Conservation (phyloP, 2,329 filamentous ascomycete genomes). For the Penicillium vulpinum region DNA sequence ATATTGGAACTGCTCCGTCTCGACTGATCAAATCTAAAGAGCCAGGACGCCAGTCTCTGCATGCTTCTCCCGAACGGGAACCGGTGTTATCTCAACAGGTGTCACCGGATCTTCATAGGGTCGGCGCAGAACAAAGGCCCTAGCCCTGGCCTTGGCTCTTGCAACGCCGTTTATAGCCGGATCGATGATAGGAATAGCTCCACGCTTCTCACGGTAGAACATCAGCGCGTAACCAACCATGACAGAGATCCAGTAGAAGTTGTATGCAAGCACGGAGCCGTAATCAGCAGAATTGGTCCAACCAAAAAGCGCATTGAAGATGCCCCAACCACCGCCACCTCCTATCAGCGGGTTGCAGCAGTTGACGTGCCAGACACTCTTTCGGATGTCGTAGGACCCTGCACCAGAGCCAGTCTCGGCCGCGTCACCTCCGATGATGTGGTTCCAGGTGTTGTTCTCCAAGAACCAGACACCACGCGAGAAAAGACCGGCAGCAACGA, state of each 20-base stretch:
- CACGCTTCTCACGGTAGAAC: slow-evolving; percentile 21
- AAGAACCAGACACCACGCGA: slow-evolving; percentile 75
- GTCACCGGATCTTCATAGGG: slow-evolving; percentile 6
- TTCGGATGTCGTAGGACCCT: slow-evolving; percentile 75
- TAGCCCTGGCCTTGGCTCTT: slow-evolving; percentile 13
- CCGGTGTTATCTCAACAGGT: not conserved
- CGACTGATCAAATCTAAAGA: not conserved
- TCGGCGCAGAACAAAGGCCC: slow-evolving; percentile 20
- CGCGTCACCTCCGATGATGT: slow-evolving; percentile 47
- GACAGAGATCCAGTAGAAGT: slow-evolving; percentile 68
- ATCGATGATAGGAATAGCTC: slow-evolving; percentile 19
- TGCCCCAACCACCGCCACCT: slow-evolving; percentile 76
- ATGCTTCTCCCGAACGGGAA: not conserved
- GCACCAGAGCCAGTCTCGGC: slow-evolving; percentile 65
- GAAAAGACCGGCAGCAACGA: slow-evolving; percentile 80
- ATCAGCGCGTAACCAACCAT: slow-evolving; percentile 22
- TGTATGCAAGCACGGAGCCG: slow-evolving; percentile 82
- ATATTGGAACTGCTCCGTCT: not conserved
- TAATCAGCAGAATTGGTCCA: slow-evolving; percentile 89
- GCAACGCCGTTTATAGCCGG: slow-evolving; percentile 12
- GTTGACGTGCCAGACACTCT: slow-evolving; percentile 81
- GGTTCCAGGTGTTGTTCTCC: slow-evolving; percentile 60
- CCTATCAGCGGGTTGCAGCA: slow-evolving; percentile 74
- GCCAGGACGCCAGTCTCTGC: not conserved
- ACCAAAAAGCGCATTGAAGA: slow-evolving; percentile 81